A percentile compares a stretch with the other conserved stretches of the same genome.
These are phyloP conservation scores for Imleria badia DNA, from an alignment of 768 basidiomycete species.

Conservation along the genomic window DNA sequence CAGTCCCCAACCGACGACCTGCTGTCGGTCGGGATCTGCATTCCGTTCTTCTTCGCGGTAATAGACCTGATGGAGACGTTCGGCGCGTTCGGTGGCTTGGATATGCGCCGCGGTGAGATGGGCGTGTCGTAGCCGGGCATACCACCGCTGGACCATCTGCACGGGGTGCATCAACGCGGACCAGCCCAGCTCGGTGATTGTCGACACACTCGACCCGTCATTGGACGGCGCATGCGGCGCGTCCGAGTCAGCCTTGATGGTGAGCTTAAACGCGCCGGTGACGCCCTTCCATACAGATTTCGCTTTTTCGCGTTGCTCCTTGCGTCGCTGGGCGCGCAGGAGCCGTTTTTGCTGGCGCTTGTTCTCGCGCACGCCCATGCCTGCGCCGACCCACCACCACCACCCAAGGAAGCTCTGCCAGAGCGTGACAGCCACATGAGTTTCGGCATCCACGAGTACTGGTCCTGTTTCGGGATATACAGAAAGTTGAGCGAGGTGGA, in stretches of 20 bases:
- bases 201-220: conserved; percentile 9
- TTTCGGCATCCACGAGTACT: conserved; percentile 89
- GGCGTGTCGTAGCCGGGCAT: conserved; percentile 60
- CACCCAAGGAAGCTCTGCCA: conserved; percentile 98
- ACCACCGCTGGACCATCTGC: conserved; percentile 51
- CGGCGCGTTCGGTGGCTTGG: conserved; percentile 66
- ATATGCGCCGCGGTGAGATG: conserved; percentile 69
- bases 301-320: conserved; percentile 51
- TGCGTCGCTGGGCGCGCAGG: conserved; percentile 46
- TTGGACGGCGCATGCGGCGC: conserved; percentile 1
- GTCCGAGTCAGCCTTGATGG: not conserved
- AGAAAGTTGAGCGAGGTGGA: conserved; percentile 87
- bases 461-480: conserved; percentile 79
- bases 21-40: conserved; percentile 25
- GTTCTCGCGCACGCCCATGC: conserved; percentile 67
- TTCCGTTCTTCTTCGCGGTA: conserved; percentile 33
- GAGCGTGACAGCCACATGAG: conserved; percentile 87
- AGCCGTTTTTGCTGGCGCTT: conserved; percentile 52
- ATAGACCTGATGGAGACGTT: conserved; percentile 64
- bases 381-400: conserved; percentile 99
- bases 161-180: conserved; percentile 8
- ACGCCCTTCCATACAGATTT: conserved; percentile 60
- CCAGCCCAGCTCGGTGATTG: not conserved
- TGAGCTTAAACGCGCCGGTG: conserved; percentile 45
- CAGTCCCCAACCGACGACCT: conserved; percentile 63